Percentiles rank a stretch among this genome's conserved stretches.
Evolutionary conservation across 73 alveolate species (phyloP).

Genomic region (Tetrahymena borealis): DNA sequence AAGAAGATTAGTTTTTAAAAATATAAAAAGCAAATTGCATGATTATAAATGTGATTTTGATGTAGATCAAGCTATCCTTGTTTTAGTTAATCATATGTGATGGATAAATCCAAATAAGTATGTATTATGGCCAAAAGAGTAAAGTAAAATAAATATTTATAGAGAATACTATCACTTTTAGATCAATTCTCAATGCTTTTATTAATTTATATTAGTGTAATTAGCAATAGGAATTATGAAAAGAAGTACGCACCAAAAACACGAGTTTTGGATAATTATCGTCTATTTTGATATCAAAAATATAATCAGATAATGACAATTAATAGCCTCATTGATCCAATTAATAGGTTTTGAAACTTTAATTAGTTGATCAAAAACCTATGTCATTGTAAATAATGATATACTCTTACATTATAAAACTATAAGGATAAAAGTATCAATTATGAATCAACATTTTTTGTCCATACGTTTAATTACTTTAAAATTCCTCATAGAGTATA

Average conservation of each 20-base stretch:
- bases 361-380: too few species aligned
- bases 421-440: too few species aligned
- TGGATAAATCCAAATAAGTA: neutral
- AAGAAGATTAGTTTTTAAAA: too few species aligned
- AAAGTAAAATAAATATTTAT: neutral
- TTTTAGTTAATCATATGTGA: too few species aligned
- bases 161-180: neutral
- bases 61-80: too few species aligned
- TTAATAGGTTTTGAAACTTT: too few species aligned
- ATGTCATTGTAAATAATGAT: too few species aligned
- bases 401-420: too few species aligned
- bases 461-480: too few species aligned
- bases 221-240: neutral
- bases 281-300: neutral
- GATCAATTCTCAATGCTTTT: neutral
- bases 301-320: neutral
- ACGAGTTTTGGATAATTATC: neutral
- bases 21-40: neutral
- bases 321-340: neutral
- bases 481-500: too few species aligned
- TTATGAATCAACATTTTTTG: too few species aligned
- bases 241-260: neutral
- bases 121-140: neutral
- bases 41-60: neutral
- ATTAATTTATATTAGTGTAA: neutral